These are phyloP conservation scores for Hebeloma cylindrosporum DNA, from an alignment of 768 basidiomycete species.

Conservation along the genomic window DNA sequence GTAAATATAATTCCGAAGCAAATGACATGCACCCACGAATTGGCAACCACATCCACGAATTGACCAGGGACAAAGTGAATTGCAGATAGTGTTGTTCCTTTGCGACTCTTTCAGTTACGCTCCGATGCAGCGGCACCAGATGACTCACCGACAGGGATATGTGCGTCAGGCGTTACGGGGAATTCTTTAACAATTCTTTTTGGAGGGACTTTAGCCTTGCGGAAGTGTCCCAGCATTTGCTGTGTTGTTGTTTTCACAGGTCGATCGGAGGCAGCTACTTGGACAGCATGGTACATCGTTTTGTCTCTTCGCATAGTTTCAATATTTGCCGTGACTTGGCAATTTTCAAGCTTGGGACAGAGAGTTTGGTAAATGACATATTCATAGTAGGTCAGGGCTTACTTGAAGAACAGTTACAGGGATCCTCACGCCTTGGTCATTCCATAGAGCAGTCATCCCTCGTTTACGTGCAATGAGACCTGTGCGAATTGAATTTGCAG, in stretches of 20 bases:
- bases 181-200: slow-evolving; percentile 90
- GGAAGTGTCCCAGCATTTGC: slow-evolving; percentile 89
- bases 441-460: slow-evolving; percentile 95
- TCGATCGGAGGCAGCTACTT: slow-evolving; percentile 83
- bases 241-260: slow-evolving; percentile 68
- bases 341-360: slow-evolving; percentile 70
- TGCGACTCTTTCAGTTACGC: neutral
- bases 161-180: slow-evolving; percentile 83
- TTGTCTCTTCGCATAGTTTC: slow-evolving; percentile 60
- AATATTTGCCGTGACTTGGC: slow-evolving; percentile 85
- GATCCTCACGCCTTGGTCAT: slow-evolving; percentile 79
- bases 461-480: slow-evolving; percentile 94
- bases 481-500: slow-evolving; percentile 80
- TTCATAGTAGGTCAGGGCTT: slow-evolving; percentile 23
- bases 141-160: slow-evolving; percentile 80
- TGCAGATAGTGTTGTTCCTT: slow-evolving; percentile 87
- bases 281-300: slow-evolving; percentile 87
- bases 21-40: slow-evolving; percentile 62
- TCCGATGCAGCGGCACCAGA: neutral
- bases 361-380: neutral
- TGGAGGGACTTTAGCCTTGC: slow-evolving; percentile 74
- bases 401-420: slow-evolving; percentile 97
- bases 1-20: neutral
- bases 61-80: slow-evolving; percentile 98
- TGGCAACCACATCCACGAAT: slow-evolving; percentile 87